phyloP scores from a whole-genome alignment of 1,139 yeast species.

The Pichia sp. region DNA sequence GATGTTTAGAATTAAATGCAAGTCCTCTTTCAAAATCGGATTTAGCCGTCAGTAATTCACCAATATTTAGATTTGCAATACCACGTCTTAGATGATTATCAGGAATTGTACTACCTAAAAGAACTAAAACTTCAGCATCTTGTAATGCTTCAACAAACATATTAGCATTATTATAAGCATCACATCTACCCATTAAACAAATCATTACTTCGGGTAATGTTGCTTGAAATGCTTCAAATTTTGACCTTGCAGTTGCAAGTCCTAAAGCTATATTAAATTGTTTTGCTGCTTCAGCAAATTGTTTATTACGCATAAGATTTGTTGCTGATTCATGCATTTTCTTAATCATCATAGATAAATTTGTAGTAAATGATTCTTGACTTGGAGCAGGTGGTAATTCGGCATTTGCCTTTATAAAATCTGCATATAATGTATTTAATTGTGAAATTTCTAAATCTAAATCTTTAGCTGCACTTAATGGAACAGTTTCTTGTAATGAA shows the following conservation, averaged over 20 bases:
- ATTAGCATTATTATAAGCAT: constrained; percentile 63
- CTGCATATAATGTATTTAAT: constrained; percentile 56
- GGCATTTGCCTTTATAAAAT: constrained; percentile 51
- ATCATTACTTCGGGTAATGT: constrained; percentile 72
- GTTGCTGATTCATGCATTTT: constrained; percentile 73
- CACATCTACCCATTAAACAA: constrained; percentile 76
- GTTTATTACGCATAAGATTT: constrained; percentile 52
- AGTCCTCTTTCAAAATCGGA: constrained; percentile 76
- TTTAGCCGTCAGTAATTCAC: constrained; percentile 65
- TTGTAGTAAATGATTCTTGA: constrained; percentile 46
- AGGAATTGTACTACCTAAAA: constrained; percentile 60
- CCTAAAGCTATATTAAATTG: constrained; percentile 74
- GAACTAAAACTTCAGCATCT: constrained; percentile 70
- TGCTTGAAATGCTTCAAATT: constrained; percentile 79
- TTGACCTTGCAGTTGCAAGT: constrained; percentile 69
- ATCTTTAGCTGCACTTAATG: constrained; percentile 26
- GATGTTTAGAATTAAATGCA: constrained; percentile 52
- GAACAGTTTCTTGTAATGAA: constrained; percentile 19
- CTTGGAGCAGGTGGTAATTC: constrained; percentile 70
- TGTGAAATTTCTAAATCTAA: constrained; percentile 49
- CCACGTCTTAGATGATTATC: constrained; percentile 83
- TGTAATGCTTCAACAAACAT: constrained; percentile 68
- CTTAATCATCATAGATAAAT: constrained; percentile 58
- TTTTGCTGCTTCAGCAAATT: constrained; percentile 65
- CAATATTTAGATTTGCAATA: constrained; percentile 63